phyloP scores from a whole-genome alignment of 495 filamentous ascomycete species.

The Staphylotrichum longicolle region DNA sequence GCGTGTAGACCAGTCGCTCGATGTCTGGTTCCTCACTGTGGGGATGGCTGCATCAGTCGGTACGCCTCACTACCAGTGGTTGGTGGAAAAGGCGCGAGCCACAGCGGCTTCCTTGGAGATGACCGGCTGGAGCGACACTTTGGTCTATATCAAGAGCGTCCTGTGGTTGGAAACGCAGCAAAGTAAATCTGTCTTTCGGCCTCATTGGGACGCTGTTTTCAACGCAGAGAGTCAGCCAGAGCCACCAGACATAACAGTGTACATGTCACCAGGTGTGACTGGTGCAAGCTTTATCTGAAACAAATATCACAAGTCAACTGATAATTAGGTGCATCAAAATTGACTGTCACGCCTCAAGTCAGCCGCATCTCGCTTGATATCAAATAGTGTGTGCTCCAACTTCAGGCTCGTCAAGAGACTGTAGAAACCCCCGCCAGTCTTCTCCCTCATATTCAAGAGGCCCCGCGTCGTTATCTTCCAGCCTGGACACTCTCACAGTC shows the following conservation, averaged over 20 bases:
- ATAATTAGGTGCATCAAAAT: too few species aligned
- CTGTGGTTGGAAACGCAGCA: constrained; percentile 37
- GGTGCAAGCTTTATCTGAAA: constrained; percentile 6
- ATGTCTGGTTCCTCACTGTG: constrained; percentile 43
- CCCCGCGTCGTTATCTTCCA: too few species aligned
- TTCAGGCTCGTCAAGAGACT: too few species aligned
- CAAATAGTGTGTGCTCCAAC: too few species aligned
- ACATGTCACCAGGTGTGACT: neutral
- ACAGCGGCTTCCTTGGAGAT: constrained; percentile 27
- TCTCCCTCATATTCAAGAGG: neutral
- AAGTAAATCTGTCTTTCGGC: constrained; percentile 17
- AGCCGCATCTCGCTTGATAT: too few species aligned
- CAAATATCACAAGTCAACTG: neutral
- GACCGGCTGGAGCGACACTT: constrained; percentile 27
- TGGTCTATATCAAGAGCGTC: constrained; percentile 31
- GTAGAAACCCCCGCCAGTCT: neutral
- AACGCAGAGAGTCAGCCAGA: neutral
- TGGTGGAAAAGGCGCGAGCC: constrained; percentile 18
- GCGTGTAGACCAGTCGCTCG: constrained; percentile 24
- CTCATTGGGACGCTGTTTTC: constrained; percentile 15
- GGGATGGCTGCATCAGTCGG: constrained; percentile 41
- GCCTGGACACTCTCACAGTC: neutral
- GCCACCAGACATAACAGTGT: neutral
- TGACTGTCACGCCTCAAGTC: too few species aligned
- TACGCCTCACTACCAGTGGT: constrained; percentile 36